Evolutionary conservation across 1,284 basidiomycete genomes (phyloP), one percentile per base, ranked within the genome.

Genomic region (Trichosporon asahii): DNA sequence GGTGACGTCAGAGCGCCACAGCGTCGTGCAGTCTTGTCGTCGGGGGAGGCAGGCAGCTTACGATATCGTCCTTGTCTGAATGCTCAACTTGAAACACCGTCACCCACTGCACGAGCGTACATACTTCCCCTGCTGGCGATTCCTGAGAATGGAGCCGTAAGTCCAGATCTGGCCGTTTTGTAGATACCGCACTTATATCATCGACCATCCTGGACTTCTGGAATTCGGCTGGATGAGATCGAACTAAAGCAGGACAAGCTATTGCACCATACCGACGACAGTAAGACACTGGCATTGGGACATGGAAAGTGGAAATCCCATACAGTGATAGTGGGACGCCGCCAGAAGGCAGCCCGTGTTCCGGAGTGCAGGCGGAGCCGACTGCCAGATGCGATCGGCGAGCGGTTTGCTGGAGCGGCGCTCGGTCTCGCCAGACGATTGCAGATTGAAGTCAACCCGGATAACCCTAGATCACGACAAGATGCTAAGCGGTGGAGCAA

Each of bases 101-200:
- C 49, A 21, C 49, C 15, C 21, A 21, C 49, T 53, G 8, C 6
- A 53, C 3, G 11, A 11, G 49, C 21, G 49, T 53, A 46, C 49
- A 23, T 53, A 53, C 49, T 53, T 18, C 21, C n/a, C 3, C 18
- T 11, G 3, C 12, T 9, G 2, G 9, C 21, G 23, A 25, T 53
- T 53, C 49, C 49, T 53, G 49, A 25, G n/a, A 25, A 53, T 53
- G 49, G 49, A 53, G 49, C 49, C 49, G 49, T 49, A 53, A 53
- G 49, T 21, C 49, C 21, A 53, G 49, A 53, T 25, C 49, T 53
- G 21, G 49, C 49, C 21, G 23, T 25, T 25, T 21, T 44, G 18
- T 18, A n/a, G 40, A 18, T 44, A 44, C 40, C 18, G 6, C 18
- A 44, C 40, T n/a, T 44, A 5, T n/a, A n/a, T 8, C 40, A 44